Evolutionary conservation across 768 basidiomycete genomes (phyloP).

Genomic region (Cystofilobasidium macerans): DNA sequence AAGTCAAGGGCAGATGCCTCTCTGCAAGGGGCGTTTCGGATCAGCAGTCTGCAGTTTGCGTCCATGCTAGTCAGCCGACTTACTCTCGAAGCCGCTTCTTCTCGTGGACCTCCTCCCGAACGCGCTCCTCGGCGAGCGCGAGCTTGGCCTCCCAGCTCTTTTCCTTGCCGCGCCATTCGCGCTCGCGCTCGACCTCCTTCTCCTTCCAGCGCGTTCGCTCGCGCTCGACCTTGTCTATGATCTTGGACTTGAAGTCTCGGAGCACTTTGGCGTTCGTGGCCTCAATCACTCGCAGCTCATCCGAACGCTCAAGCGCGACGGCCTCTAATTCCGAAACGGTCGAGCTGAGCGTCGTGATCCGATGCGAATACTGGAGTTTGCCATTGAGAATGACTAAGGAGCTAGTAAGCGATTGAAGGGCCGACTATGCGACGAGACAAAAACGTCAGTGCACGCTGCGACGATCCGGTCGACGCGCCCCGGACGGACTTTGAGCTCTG

Average conservation of each 20-base stretch:
- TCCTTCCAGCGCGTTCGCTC: background rate
- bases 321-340: background rate
- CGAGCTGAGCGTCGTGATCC: background rate
- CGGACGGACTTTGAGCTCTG: slow-evolving; percentile 2
- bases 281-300: background rate
- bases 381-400: background rate
- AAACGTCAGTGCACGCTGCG: no score
- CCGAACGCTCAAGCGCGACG: background rate
- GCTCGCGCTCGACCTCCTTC: background rate
- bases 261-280: background rate
- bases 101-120: background rate
- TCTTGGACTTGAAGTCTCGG: background rate
- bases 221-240: slow-evolving; percentile 6
- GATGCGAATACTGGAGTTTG: slow-evolving; percentile 11
- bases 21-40: background rate
- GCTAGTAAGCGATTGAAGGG: background rate
- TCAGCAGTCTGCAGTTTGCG: no score
- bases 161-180: background rate
- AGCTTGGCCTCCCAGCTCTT: slow-evolving; percentile 3
- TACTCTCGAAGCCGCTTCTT: background rate
- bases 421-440: background rate
- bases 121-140: background rate
- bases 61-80: no score
- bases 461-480: background rate
- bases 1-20: background rate